Base-by-base conservation (phyloP, 78 protist genomes). In the Dictyostelium purpureum region DNA sequence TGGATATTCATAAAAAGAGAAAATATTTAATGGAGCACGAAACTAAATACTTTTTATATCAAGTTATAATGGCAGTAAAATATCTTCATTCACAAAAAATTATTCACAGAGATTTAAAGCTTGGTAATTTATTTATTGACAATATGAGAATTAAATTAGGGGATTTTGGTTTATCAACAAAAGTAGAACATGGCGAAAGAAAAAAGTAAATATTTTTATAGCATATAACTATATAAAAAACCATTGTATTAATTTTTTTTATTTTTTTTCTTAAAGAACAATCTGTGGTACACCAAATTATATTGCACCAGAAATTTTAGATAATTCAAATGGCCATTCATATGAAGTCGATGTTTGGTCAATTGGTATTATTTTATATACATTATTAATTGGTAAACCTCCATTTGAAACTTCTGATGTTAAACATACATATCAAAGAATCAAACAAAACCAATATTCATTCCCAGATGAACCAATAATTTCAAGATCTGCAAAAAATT, bases 281-380 rank as follows among this genome's bases (percentile, higher is more conserved):
- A 95, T 99, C 26, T 99, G 99, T 94, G 99, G 99, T 18, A 99
- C 99, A 42, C 99, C 99, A 43, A 99, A 99, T 96, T 99, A 98
- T 97, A 98, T 99, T 38, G 99, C 99, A 18, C 99, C 99, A 19
- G 99, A 99, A 89, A 94, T 99, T 45, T 79, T 98, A 10, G 95
- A 94, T 35, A 88, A 93, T 57, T 21, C 59, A 67, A 56, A 38
- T 77, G 97, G 97, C 11, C 98, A 97, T 90, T 42, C 90, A 24
- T 95, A 66, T 70, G 96, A 90, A 42, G 99, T 96, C 19, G 98
- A 97, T 87, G 85, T 97, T 7, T 97, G 99, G 99, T 67, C 98
- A 19, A 61, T 97, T 38, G 99, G 99, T 24, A 98, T 97, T 51
- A 96, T 97, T 52, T 31, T 97, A 82, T 98, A 97, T 97, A 99